phyloP scores from a whole-genome alignment of 2,329 filamentous ascomycete species.

The Aspergillus piperis region DNA sequence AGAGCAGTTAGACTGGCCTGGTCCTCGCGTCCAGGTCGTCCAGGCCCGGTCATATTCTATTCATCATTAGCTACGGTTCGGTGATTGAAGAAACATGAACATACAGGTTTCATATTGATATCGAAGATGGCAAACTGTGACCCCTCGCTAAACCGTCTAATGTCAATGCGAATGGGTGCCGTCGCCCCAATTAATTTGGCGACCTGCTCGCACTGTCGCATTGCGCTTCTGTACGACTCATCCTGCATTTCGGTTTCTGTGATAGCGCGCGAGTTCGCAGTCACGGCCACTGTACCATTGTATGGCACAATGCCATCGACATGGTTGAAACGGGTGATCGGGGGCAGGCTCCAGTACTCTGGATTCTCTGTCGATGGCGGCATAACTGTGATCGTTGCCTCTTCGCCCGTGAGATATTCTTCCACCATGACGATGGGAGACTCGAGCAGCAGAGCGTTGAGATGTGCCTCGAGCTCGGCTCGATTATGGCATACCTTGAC shows the following conservation, averaged over 20 bases:
- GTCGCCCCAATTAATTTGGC: slow-evolving; percentile 4
- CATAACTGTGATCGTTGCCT: slow-evolving; percentile 56
- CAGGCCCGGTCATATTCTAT: slow-evolving; percentile 52
- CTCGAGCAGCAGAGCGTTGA: slow-evolving; percentile 37
- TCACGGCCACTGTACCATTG: slow-evolving; percentile 47
- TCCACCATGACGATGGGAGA: slow-evolving; percentile 48
- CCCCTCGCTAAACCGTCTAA: not conserved
- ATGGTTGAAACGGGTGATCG: slow-evolving; percentile 53
- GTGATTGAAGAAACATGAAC: slow-evolving; percentile 20
- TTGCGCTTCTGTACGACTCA: not conserved
- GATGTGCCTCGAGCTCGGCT: slow-evolving; percentile 38
- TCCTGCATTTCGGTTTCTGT: slow-evolving; percentile 3
- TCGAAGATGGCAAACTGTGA: slow-evolving; percentile 8
- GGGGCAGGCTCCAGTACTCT: slow-evolving; percentile 48
- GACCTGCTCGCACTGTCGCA: slow-evolving; percentile 2
- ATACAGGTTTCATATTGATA: slow-evolving; percentile 18
- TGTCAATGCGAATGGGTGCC: slow-evolving; percentile 4
- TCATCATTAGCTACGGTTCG: not conserved
- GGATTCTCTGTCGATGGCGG: slow-evolving; percentile 40
- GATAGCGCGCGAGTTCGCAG: slow-evolving; percentile 3
- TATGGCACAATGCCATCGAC: slow-evolving; percentile 52
- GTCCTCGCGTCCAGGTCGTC: slow-evolving; percentile 50
- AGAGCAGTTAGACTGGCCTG: slow-evolving; percentile 51
- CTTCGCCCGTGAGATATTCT: slow-evolving; percentile 51
- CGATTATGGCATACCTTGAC: slow-evolving; percentile 49